Base-by-base conservation (phyloP, 2,329 filamentous ascomycete genomes). In the Neocatenulostroma microsporum region DNA sequence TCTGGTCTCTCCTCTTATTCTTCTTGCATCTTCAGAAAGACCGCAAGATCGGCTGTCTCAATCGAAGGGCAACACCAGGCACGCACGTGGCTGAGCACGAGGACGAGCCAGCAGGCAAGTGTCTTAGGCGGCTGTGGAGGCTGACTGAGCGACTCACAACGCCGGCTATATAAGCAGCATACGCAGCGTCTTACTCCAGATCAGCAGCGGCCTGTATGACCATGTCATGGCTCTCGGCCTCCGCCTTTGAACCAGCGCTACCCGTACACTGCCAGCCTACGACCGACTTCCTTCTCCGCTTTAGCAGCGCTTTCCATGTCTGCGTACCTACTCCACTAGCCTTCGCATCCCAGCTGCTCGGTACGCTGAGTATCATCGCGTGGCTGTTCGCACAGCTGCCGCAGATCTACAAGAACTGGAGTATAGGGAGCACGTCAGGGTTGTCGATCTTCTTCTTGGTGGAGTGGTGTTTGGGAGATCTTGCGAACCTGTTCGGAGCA, bases 311-410 rank as follows among this genome's bases (percentile, higher is more conserved):
- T 35, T 70, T 81, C 44, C 71, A 76, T 50, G 72, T 70, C 44
- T 82, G 78, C 60, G 62, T 82, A 29, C 78, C 78, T 10, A 79
- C 76, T 13, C 70, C 72, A 36, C 68, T 80, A 37, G 76, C 76
- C 15, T 67, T 81, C 41, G 45, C 78, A 39, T 82, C 78, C 17
- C 76, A 74, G 5, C 44, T 70, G 3, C 65, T 81, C 36, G 78
- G 78, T 14, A 69, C 67, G 0, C 61, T 77, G 42, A 80, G 76
- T 50, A 82, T 82, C 42, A 48, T 78, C 34, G 74, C 77, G 28
- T 82, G 78, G 78, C 67, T 82, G 2, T 82, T 80, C 53, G 78
- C 78, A 10, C 78, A 82, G 55, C 62, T 82, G 19, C 78, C 78
- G 2, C 78, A 82, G 51, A 80, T 82, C 44, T 78, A 74, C 62